Evolutionary conservation across 495 filamentous ascomycete genomes (phyloP).

Genomic region (Aspergillus avenaceus): DNA sequence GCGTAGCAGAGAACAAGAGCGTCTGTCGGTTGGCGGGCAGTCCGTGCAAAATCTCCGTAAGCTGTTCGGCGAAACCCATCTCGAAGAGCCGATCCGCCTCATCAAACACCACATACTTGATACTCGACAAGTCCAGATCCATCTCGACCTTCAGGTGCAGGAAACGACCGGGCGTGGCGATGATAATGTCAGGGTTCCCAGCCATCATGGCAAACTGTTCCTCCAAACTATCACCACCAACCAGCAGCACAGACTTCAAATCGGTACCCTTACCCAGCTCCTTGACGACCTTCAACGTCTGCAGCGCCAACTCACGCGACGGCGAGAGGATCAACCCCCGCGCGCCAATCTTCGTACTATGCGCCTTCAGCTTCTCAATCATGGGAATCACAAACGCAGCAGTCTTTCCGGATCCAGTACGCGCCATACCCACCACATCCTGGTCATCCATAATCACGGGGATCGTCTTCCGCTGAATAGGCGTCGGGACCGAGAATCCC

Average conservation of each 20-base stretch:
- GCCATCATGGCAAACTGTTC: conserved; percentile 95
- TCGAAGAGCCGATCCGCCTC: conserved; percentile 96
- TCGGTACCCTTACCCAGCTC: conserved; percentile 89
- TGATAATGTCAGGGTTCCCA: conserved; percentile 90
- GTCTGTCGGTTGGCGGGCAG: conserved; percentile 83
- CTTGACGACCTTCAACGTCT: conserved; percentile 94
- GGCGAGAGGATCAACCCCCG: conserved; percentile 85
- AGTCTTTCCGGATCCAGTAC: conserved; percentile 95
- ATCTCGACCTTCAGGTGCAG: conserved; percentile 95
- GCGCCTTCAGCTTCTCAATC: conserved; percentile 89
- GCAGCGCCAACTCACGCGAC: conserved; percentile 85
- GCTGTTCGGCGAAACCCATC: conserved; percentile 92
- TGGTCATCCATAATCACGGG: conserved; percentile 81
- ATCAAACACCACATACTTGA: conserved; percentile 92
- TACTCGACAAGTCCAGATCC: conserved; percentile 78
- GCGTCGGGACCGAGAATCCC: conserved; percentile 92
- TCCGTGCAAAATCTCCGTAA: conserved; percentile 88
- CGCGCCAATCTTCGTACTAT: conserved; percentile 79
- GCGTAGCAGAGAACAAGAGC: conserved; percentile 87
- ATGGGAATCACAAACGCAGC: conserved; percentile 97
- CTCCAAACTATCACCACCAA: conserved; percentile 93
- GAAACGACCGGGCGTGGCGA: conserved; percentile 94
- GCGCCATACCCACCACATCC: conserved; percentile 96
- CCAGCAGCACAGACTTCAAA: conserved; percentile 78
- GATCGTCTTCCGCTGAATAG: conserved; percentile 95